Evolutionary conservation across 768 basidiomycete species (phyloP).

Genomic region (Podaxis mareebaensis): DNA sequence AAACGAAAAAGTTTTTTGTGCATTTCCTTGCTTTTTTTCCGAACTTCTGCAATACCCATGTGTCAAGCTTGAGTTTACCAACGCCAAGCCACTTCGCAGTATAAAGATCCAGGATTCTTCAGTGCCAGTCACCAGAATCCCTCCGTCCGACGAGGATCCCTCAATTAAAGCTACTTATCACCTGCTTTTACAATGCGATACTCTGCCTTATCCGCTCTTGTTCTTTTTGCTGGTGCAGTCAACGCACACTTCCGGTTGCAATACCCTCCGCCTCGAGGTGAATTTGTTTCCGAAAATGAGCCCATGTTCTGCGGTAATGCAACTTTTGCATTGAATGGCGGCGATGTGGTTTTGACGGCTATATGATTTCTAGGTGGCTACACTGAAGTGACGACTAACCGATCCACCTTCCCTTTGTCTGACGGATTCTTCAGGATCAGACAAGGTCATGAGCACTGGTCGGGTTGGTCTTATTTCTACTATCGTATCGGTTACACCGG

Average conservation of each 20-base stretch:
- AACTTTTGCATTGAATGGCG: background rate
- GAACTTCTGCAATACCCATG: background rate
- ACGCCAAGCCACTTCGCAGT: background rate
- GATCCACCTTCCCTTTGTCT: conserved; percentile 68
- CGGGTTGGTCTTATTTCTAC: conserved; percentile 36
- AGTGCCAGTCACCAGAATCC: background rate
- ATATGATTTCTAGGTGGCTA: conserved; percentile 55
- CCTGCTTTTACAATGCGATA: conserved; percentile 8
- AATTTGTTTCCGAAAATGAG: conserved; percentile 58
- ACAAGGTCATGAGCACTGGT: conserved; percentile 57
- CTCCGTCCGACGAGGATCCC: background rate
- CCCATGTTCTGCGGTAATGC: conserved; percentile 61
- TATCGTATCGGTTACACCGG: background rate
- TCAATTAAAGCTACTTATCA: background rate
- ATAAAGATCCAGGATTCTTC: background rate
- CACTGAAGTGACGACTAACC: conserved; percentile 46
- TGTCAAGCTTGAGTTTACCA: background rate
- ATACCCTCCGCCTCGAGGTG: conserved; percentile 70
- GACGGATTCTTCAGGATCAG: conserved; percentile 59
- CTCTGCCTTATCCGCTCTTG: conserved; percentile 7
- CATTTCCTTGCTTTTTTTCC: background rate
- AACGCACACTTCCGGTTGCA: conserved; percentile 75
- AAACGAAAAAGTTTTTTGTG: conserved; percentile 15
- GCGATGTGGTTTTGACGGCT: background rate
- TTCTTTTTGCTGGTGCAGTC: conserved; percentile 37